Conservation (phyloP, 2,329 filamentous ascomycete genomes). For the Phaeosphaeriaceae sp. region DNA sequence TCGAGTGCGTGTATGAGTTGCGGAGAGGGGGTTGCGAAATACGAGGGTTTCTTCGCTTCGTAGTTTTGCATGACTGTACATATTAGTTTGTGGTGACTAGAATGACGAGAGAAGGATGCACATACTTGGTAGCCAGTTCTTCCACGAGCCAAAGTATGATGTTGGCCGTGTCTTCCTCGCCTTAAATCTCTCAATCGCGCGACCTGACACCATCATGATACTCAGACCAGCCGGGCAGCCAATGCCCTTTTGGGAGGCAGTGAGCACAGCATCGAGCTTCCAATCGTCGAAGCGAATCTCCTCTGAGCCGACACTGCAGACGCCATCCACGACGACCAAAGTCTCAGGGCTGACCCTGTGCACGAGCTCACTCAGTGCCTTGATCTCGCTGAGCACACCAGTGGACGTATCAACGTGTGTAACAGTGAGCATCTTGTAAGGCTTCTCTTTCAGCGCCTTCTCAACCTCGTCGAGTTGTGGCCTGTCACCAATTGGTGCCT, state of each 20-base stretch:
- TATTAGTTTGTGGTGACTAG: constrained; percentile 20
- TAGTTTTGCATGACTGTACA: constrained; percentile 93
- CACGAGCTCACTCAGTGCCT: constrained; percentile 81
- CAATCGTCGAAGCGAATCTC: constrained; percentile 96
- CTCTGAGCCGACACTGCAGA: constrained; percentile 95
- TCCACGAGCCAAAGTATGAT: constrained; percentile 94
- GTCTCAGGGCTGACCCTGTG: constrained; percentile 89
- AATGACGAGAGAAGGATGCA: background rate
- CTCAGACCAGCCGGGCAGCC: constrained; percentile 92
- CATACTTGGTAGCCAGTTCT: constrained; percentile 92
- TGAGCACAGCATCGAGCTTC: constrained; percentile 90
- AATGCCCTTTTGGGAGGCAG: constrained; percentile 95
- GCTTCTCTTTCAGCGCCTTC: constrained; percentile 83
- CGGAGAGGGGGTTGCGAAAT: constrained; percentile 95
- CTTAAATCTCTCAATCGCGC: constrained; percentile 82
- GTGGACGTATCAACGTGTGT: constrained; percentile 98
- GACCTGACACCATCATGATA: constrained; percentile 91
- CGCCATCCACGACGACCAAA: constrained; percentile 89
- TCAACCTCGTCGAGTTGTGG: constrained; percentile 89
- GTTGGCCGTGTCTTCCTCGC: constrained; percentile 79
- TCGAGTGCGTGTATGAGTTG: constrained; percentile 93
- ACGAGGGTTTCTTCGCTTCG: constrained; percentile 95
- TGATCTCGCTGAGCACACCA: constrained; percentile 90
- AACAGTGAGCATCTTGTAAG: constrained; percentile 92
- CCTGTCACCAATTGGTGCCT: constrained; percentile 84